Evolutionary conservation across 176 grass and related monocot genomes (phyloP).

Genomic region (Juncus inflexus): DNA sequence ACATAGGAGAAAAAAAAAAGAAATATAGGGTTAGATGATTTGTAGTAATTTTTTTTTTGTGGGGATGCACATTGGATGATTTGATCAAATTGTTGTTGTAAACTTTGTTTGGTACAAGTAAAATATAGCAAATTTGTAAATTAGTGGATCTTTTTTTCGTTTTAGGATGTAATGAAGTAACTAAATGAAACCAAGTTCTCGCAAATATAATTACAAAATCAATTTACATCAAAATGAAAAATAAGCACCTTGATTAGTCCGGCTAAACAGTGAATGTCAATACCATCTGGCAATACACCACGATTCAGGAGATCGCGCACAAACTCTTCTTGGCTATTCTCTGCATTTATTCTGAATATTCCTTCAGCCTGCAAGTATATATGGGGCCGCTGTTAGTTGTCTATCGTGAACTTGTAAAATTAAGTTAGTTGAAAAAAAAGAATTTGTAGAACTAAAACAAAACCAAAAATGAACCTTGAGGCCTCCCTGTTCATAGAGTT

Average conservation of each 20-base stretch:
- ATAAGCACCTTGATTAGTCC: conserved; percentile 73
- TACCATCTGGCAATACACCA: conserved; percentile 43
- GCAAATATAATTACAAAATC: not conserved
- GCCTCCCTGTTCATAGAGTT: conserved; percentile 49
- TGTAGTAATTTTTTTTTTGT: not conserved
- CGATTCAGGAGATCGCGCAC: conserved; percentile 58
- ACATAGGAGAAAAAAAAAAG: not conserved
- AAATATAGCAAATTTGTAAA: not conserved
- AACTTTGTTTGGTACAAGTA: not conserved
- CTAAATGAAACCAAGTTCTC: not conserved
- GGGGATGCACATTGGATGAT: not conserved
- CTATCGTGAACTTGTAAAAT: not conserved
- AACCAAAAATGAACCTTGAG: conserved; percentile 24
- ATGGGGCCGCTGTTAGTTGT: not conserved
- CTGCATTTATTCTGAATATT: conserved; percentile 77
- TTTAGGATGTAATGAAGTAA: not conserved
- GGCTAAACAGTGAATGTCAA: conserved; percentile 71
- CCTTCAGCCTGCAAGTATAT: conserved; percentile 49
- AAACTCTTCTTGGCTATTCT: conserved; percentile 51
- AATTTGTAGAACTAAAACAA: not conserved
- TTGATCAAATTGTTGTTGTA: not conserved
- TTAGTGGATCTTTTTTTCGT: not conserved
- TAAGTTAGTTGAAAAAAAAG: not conserved
- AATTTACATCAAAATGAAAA: too few relatives aligned
- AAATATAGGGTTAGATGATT: not conserved